A percentile compares a stretch with the other conserved stretches of the same genome.
These are phyloP conservation scores for Irpex sp. DNA, from an alignment of 1,284 basidiomycete genomes.

Conservation along the genomic window DNA sequence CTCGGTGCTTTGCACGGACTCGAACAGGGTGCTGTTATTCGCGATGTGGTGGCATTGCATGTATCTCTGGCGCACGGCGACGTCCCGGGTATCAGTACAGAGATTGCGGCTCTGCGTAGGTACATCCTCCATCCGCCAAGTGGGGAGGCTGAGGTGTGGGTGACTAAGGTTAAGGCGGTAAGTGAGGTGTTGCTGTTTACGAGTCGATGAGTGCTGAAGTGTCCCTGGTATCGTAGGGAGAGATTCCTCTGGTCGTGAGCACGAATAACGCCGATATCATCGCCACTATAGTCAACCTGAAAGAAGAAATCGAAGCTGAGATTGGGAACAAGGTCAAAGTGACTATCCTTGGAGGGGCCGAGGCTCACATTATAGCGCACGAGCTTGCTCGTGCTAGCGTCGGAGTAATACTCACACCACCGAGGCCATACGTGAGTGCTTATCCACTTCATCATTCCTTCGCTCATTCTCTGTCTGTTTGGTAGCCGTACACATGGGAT, in stretches of 20 bases:
- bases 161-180: constrained; percentile 55
- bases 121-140: constrained; percentile 45
- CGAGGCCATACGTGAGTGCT: constrained; percentile 36
- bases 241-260: constrained; percentile 46
- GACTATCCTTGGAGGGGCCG: constrained; percentile 69
- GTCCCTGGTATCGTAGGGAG: constrained; percentile 15
- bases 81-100: constrained; percentile 37
- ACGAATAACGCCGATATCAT: constrained; percentile 69
- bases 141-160: constrained; percentile 37
- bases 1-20: constrained; percentile 57
- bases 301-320: constrained; percentile 61
- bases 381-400: constrained; percentile 53
- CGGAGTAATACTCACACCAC: constrained; percentile 46
- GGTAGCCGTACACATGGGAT: constrained; percentile 42
- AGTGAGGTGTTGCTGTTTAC: not conserved
- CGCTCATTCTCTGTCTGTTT: not conserved
- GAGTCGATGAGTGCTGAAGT: not conserved
- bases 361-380: constrained; percentile 69
- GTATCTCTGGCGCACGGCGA: constrained; percentile 40
- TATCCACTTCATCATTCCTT: too few relatives aligned
- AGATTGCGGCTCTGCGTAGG: constrained; percentile 47
- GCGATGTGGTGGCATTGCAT: constrained; percentile 69
- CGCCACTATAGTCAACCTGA: constrained; percentile 67
- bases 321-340: constrained; percentile 52
- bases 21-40: constrained; percentile 61